Percentiles rank a stretch among this genome's conserved stretches.
Evolutionary conservation across 768 basidiomycete species (phyloP).

Genomic region (Ephemerocybe angulata): DNA sequence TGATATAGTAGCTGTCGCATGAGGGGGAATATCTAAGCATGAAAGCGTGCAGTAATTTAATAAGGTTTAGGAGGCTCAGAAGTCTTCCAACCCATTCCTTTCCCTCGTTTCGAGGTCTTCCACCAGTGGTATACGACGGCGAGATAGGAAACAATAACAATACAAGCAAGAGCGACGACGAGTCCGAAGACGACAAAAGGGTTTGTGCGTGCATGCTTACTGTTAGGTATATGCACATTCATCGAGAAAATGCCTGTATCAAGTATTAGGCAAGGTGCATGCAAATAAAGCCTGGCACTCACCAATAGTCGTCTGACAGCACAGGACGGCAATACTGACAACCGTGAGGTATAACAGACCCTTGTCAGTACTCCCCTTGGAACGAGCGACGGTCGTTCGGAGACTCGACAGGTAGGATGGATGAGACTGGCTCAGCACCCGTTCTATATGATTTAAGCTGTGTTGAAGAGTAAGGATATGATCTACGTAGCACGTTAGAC

Average conservation of each 20-base stretch:
- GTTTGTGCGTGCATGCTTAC: slow-evolving; percentile 32
- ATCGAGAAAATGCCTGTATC: slow-evolving; percentile 61
- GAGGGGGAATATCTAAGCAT: no score
- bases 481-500: slow-evolving; percentile 44
- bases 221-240: slow-evolving; percentile 65
- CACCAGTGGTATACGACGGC: slow-evolving; percentile 61
- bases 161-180: slow-evolving; percentile 42
- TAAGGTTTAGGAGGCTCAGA: slow-evolving; percentile 12
- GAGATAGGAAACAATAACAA: slow-evolving; percentile 45
- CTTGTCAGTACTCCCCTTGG: slow-evolving; percentile 62
- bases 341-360: slow-evolving; percentile 62
- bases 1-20: no score
- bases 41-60: neutral
- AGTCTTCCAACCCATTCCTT: slow-evolving; percentile 12
- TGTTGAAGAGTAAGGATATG: slow-evolving; percentile 88
- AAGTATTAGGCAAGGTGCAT: neutral
- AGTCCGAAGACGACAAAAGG: slow-evolving; percentile 54
- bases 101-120: slow-evolving; percentile 45
- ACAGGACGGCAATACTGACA: slow-evolving; percentile 65
- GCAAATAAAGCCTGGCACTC: slow-evolving; percentile 16
- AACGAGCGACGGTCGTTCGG: slow-evolving; percentile 52
- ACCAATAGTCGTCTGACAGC: slow-evolving; percentile 61
- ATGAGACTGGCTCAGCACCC: slow-evolving; percentile 82
- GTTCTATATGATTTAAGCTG: slow-evolving; percentile 81
- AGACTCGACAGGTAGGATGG: slow-evolving; percentile 82